phyloP scores from a whole-genome alignment of 495 filamentous ascomycete genomes.

The Hypomontagnella monticulosa region DNA sequence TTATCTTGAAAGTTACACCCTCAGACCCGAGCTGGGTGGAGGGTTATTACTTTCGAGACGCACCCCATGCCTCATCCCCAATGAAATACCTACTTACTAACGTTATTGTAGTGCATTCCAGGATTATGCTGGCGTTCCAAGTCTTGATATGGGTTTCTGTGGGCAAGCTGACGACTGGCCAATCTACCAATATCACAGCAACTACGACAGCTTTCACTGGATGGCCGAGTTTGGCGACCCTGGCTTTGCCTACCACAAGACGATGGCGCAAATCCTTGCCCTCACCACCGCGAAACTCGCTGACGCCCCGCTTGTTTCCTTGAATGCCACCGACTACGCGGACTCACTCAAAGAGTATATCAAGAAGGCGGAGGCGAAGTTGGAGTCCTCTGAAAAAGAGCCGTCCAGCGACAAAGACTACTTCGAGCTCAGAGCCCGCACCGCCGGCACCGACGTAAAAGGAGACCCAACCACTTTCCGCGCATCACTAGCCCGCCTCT shows the following conservation, averaged over 20 bases:
- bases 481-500: constrained; percentile 54
- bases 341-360: constrained; percentile 70
- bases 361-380: constrained; percentile 71
- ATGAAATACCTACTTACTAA: too few relatives aligned
- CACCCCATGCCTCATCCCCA: too few relatives aligned
- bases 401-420: constrained; percentile 54
- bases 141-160: constrained; percentile 83
- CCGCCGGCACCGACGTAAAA: constrained; percentile 46
- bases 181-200: constrained; percentile 86
- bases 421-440: constrained; percentile 62
- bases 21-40: too few relatives aligned
- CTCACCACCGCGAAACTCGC: constrained; percentile 82
- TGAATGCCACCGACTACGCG: constrained; percentile 81
- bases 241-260: constrained; percentile 80
- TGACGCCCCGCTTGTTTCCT: constrained; percentile 79
- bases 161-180: constrained; percentile 53
- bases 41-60: too few relatives aligned
- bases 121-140: constrained; percentile 86
- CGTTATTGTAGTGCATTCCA: constrained; percentile 71
- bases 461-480: constrained; percentile 67
- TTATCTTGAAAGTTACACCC: too few relatives aligned
- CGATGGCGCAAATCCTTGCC: constrained; percentile 81
- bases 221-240: constrained; percentile 86
- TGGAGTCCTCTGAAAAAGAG: constrained; percentile 54
- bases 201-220: constrained; percentile 93